phyloP scores from a whole-genome alignment of 2,329 filamentous ascomycete species.

The Whalleya microplaca region DNA sequence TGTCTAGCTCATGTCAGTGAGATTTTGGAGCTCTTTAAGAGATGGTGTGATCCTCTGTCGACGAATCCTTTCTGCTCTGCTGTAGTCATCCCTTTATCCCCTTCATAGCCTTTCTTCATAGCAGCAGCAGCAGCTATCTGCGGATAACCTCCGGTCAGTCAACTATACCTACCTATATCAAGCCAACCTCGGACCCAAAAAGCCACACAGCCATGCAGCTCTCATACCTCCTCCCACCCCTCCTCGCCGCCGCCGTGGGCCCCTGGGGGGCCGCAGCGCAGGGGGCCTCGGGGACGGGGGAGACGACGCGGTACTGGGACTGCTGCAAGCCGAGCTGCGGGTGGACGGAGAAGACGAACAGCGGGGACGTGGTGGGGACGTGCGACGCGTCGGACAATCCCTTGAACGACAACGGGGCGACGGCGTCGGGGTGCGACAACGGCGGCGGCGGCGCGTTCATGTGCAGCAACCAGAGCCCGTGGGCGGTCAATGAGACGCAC shows the following conservation, averaged over 20 bases:
- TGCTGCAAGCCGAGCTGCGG: constrained; percentile 73
- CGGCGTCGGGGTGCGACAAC: constrained; percentile 55
- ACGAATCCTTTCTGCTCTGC: constrained; percentile 3
- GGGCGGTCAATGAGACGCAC: constrained; percentile 60
- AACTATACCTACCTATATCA: neutral
- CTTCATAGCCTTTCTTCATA: no score
- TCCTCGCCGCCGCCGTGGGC: constrained; percentile 15
- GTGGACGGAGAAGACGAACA: constrained; percentile 60
- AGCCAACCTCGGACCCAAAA: neutral
- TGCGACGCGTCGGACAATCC: constrained; percentile 60
- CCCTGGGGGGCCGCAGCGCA: constrained; percentile 19
- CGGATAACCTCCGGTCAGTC: neutral
- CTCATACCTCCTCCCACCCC: constrained; percentile 13
- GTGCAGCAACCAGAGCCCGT: constrained; percentile 66
- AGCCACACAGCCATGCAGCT: constrained; percentile 26
- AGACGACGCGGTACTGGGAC: constrained; percentile 58
- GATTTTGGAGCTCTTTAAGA: constrained; percentile 17
- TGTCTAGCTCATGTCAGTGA: neutral
- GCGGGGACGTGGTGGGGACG: constrained; percentile 54
- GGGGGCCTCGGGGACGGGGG: constrained; percentile 32
- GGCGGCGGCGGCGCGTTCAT: constrained; percentile 64
- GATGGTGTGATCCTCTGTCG: constrained; percentile 9
- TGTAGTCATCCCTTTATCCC: neutral
- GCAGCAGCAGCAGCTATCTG: neutral
- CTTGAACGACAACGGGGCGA: constrained; percentile 50